Percentiles rank a stretch among this genome's conserved stretches.
Conservation (phyloP, 1,139 yeast species). For the Hansenula sp. region DNA sequence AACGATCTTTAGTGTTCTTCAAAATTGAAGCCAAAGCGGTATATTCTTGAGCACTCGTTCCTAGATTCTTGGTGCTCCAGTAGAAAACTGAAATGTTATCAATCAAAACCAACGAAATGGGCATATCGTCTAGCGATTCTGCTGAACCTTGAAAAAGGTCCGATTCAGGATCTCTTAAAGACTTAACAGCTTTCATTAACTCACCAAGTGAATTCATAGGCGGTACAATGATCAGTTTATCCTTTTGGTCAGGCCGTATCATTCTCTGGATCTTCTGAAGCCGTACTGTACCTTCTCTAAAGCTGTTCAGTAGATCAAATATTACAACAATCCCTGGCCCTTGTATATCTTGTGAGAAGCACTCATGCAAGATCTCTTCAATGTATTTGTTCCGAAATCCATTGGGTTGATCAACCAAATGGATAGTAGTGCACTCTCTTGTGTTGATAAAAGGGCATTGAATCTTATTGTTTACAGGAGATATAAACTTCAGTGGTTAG, state of each 20-base stretch:
- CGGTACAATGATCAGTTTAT: neutral
- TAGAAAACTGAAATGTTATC: slow-evolving; percentile 3
- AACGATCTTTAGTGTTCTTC: neutral
- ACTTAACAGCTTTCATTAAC: neutral
- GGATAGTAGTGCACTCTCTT: neutral
- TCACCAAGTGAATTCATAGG: neutral
- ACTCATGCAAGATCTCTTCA: neutral
- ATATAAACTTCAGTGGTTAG: neutral
- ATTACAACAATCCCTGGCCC: neutral
- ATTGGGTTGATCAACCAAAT: neutral
- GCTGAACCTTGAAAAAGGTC: neutral
- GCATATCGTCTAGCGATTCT: neutral
- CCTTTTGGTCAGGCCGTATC: neutral
- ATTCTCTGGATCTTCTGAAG: neutral
- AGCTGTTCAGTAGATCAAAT: neutral
- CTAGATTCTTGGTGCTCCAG: neutral
- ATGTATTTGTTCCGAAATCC: neutral
- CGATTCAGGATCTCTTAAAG: neutral
- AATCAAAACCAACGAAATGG: neutral
- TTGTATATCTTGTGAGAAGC: neutral
- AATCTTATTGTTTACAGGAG: neutral
- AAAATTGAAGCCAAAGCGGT: neutral
- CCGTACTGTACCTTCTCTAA: neutral
- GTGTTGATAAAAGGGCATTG: neutral
- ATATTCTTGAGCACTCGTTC: slow-evolving; percentile 2